Base-by-base conservation (phyloP, 2,329 filamentous ascomycete genomes). In the Penicillium griseofulvum region DNA sequence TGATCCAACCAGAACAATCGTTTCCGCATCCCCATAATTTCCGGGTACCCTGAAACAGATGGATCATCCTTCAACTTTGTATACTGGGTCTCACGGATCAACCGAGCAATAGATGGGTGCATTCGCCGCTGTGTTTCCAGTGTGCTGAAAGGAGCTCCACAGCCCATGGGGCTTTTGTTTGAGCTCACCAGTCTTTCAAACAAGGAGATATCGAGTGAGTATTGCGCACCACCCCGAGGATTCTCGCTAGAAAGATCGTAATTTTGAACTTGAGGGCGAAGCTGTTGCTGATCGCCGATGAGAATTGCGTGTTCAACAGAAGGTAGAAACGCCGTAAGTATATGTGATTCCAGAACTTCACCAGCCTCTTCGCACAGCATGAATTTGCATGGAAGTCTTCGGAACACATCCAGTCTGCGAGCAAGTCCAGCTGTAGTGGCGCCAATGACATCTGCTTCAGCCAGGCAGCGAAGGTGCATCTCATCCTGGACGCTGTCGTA, bases 41-140 rank as follows among this genome's bases (percentile, higher is more conserved):
- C 61, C 0, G 79, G 78, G 52, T 77, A 73, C 0, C 59, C 26
- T 0, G 2, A 28, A 0, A 76, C 75, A 1, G 60, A 68, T 0
- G 71, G 58, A 8, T 78, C 75, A 61, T 90, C 86, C 14, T 78
- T 50, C 0, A 90, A 71, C 0, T 90, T 89, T 0, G 87, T 66
- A 37, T 54, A 54, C 28, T 33, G 16, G 0, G 82, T 81, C 0
- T 77, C 70, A 0, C 83, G 75, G 9, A 90, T 74, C 0, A 90
- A 77, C 1, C 70, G 67, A 0, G 87, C 79, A 10, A 90, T 86
- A 0, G 76, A 76, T 0, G 87, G 87, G 49, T 81, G 78, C 86
- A 90, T 90, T 11, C 87, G 78, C 12, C 85, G 74, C 65, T 90
- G 87, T 0, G 79, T 80, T 11, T 84, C 74, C 3, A 89, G 72